Evolutionary conservation across 495 filamentous ascomycete genomes (phyloP).

Genomic region (Xylaria venustula): DNA sequence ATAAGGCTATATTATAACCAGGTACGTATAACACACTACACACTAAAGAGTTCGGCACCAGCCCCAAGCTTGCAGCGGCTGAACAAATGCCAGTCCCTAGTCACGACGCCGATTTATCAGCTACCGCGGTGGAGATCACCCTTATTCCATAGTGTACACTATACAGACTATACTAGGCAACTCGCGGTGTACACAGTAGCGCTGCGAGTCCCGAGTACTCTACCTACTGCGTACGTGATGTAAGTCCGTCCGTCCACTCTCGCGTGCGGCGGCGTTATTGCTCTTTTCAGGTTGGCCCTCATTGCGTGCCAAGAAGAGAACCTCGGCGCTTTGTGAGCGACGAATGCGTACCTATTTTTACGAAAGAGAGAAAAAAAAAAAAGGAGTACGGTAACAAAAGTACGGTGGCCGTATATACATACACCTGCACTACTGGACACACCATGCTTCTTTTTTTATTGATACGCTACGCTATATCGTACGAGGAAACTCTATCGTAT

Average conservation of each 20-base stretch:
- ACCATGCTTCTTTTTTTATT: no score
- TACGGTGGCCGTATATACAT: no score
- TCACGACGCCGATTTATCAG: neutral
- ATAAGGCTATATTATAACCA: no score
- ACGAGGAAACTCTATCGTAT: no score
- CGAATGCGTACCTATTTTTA: no score
- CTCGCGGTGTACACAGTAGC: neutral
- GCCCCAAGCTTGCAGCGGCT: neutral
- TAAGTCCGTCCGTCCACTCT: neutral
- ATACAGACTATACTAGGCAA: no score
- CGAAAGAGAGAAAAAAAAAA: no score
- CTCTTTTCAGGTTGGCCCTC: slow-evolving; percentile 1
- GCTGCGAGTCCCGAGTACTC: neutral
- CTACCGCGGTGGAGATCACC: neutral
- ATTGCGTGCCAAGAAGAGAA: neutral
- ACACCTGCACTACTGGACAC: no score
- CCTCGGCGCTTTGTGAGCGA: neutral
- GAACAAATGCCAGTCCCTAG: neutral
- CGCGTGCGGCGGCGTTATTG: slow-evolving; percentile 10
- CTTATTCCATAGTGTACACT: neutral
- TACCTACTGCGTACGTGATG: neutral
- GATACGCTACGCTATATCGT: no score
- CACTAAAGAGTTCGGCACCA: neutral
- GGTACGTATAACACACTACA: no score
- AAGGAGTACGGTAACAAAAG: neutral